A percentile compares a stretch with the other conserved stretches of the same genome.
Conservation (phyloP, 148 eudicot genomes). For the Silene uniflora region DNA sequence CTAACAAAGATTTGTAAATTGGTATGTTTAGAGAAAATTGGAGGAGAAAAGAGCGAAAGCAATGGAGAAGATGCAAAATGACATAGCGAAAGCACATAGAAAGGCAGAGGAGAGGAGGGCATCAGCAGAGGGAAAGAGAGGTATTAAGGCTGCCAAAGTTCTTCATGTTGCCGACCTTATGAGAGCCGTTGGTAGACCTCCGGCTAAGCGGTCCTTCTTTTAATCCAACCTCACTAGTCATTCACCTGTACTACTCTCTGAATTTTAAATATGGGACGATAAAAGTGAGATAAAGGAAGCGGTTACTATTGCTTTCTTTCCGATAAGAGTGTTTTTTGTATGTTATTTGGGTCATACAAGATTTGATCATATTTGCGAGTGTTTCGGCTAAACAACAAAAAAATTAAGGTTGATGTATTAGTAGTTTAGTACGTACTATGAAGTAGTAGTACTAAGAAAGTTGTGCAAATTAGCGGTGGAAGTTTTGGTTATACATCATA, state of each 20-base stretch:
- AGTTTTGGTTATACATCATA: too few species aligned
- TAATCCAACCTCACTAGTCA: neutral
- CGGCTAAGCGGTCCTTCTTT: slow-evolving; percentile 74
- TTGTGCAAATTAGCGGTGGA: too few species aligned
- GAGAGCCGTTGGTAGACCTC: slow-evolving; percentile 80
- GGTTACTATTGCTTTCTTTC: neutral
- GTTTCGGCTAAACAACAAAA: neutral
- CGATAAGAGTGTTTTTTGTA: neutral
- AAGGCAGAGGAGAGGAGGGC: slow-evolving; percentile 95
- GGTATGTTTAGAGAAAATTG: slow-evolving; percentile 57
- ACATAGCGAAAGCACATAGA: slow-evolving; percentile 78
- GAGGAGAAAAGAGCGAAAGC: slow-evolving; percentile 93
- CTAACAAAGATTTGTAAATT: neutral
- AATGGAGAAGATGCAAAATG: slow-evolving; percentile 83
- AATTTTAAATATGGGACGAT: neutral
- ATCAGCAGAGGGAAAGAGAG: slow-evolving; percentile 83
- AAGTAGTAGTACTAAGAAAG: too few species aligned
- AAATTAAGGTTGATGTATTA: neutral
- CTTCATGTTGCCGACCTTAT: slow-evolving; percentile 68
- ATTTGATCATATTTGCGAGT: neutral
- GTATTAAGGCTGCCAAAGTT: slow-evolving; percentile 75
- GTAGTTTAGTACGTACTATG: too few species aligned
- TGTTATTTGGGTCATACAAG: neutral
- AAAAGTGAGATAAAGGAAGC: neutral
- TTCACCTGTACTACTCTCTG: neutral